These are phyloP conservation scores for Cladophialophora yegresii DNA, from an alignment of 2,329 filamentous ascomycete genomes.

Conservation along the genomic window DNA sequence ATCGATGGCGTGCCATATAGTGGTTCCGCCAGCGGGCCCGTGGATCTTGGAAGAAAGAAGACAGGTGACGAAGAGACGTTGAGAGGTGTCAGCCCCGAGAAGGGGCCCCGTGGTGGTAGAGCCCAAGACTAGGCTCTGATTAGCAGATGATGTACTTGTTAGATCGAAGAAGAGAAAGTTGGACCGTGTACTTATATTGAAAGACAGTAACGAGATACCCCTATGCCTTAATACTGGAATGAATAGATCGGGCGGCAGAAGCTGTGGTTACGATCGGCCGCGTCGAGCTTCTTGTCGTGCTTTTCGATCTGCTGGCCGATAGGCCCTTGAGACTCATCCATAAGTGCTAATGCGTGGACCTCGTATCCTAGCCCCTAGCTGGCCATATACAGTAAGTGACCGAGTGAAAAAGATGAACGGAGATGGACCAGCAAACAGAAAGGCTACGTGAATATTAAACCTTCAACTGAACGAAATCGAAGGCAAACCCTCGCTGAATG, in stretches of 20 bases:
- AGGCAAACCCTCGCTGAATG: slow-evolving; percentile 20
- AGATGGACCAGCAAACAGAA: slow-evolving; percentile 54
- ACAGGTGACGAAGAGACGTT: neutral
- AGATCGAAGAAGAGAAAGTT: neutral
- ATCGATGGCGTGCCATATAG: neutral
- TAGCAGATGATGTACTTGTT: neutral
- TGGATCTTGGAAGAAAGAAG: neutral
- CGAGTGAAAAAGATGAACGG: slow-evolving; percentile 45
- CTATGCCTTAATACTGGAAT: too few species aligned
- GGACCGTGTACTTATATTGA: neutral
- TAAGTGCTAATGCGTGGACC: neutral
- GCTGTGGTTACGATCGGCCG: too few species aligned
- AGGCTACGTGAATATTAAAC: slow-evolving; percentile 51
- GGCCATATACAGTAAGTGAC: slow-evolving; percentile 34
- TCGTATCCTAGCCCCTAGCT: neutral
- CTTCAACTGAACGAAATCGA: slow-evolving; percentile 26
- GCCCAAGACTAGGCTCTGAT: neutral
- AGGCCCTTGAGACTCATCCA: neutral
- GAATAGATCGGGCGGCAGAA: too few species aligned
- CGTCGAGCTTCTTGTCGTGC: neutral
- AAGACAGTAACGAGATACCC: neutral
- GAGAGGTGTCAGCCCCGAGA: neutral
- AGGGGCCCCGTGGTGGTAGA: neutral
- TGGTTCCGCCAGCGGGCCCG: neutral
- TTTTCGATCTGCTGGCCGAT: neutral